Base-by-base conservation (phyloP, 1,284 basidiomycete genomes). In the Marasmius tenuissimus region DNA sequence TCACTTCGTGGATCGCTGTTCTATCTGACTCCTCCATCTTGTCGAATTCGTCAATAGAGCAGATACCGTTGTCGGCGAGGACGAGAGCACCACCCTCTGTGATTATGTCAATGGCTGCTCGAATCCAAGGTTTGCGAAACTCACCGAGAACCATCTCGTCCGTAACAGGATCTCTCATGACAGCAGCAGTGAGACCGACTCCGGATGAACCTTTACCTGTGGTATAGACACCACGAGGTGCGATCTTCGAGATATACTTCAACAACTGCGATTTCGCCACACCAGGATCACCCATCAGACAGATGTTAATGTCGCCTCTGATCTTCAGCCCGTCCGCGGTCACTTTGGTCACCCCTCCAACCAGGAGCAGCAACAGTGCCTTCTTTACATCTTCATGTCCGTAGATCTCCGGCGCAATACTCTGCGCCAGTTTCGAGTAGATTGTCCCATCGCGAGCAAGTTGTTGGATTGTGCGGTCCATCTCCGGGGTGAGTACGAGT, bases 41-140 rank as follows among this genome's bases (percentile, higher is more conserved):
- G 81, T 99, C 97, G 74, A 99, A 99, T 73, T 99, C 97, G 72
- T 99, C 97, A 68, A 99, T 99, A 76, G 97, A 99, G 78, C 96
- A 98, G 71, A 99, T 99, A 38, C 97, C 97, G 69, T 99, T 99
- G 76, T 99, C 97, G 4, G 97, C 97, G 33, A 99, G 85, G 1
- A 99, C 97, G 47, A 99, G 86, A 8, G 97, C 97, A 54, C 97
- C 97, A 11, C 97, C 97, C 91, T 99, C 97, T 97, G 75, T 45
- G 54, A 66, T 40, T 27, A 37, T 10, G 54, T 63, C 50, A 63
- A 62, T 48, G 50, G 45, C 10, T 37, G 9, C 59, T 50, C 57
- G 66, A 40, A 63, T 47, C 57, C 1, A 37, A 57, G 33, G 27
- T n/a, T 11, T 51, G 37, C 18, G 34, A 51, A 9, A 81, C 91